Evolutionary conservation across 495 filamentous ascomycete species (phyloP).

Genomic region (Gamarada debralockiae): DNA sequence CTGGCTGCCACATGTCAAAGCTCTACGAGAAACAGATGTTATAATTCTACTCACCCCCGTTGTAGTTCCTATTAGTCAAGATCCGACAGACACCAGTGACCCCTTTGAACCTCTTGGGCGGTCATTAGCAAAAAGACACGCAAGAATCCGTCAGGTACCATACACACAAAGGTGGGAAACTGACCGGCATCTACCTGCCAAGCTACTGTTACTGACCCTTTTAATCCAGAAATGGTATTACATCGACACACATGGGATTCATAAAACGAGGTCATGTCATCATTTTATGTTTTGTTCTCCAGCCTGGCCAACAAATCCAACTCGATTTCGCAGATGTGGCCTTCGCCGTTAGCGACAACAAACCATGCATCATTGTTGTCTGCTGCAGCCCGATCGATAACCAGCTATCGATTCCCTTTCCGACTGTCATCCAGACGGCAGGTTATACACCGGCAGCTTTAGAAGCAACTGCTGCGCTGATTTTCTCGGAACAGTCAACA

Average conservation of each 20-base stretch:
- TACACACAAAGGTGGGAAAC: constrained; percentile 38
- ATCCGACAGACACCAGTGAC: constrained; percentile 33
- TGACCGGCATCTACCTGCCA: neutral
- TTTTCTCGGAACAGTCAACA: constrained; percentile 41
- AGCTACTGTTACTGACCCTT: neutral
- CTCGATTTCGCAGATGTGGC: constrained; percentile 39
- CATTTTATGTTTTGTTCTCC: constrained; percentile 39
- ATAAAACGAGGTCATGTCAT: constrained; percentile 51
- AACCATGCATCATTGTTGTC: constrained; percentile 46
- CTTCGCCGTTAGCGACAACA: constrained; percentile 39
- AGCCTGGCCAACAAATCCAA: constrained; percentile 27
- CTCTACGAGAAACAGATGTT: constrained; percentile 34
- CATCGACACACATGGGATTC: constrained; percentile 53
- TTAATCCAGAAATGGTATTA: constrained; percentile 45
- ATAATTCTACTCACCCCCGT: constrained; percentile 59
- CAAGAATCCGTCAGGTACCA: constrained; percentile 56
- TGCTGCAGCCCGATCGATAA: constrained; percentile 35
- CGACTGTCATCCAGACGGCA: constrained; percentile 41
- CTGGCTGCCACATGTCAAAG: constrained; percentile 15
- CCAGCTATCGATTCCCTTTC: constrained; percentile 27
- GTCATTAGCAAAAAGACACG: constrained; percentile 48
- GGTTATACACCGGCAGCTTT: constrained; percentile 47
- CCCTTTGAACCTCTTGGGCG: constrained; percentile 59
- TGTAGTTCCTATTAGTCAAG: constrained; percentile 37
- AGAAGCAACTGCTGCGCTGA: constrained; percentile 48